These are phyloP conservation scores for Epichloe uncinata DNA, from an alignment of 2,329 filamentous ascomycete genomes.

Conservation along the genomic window DNA sequence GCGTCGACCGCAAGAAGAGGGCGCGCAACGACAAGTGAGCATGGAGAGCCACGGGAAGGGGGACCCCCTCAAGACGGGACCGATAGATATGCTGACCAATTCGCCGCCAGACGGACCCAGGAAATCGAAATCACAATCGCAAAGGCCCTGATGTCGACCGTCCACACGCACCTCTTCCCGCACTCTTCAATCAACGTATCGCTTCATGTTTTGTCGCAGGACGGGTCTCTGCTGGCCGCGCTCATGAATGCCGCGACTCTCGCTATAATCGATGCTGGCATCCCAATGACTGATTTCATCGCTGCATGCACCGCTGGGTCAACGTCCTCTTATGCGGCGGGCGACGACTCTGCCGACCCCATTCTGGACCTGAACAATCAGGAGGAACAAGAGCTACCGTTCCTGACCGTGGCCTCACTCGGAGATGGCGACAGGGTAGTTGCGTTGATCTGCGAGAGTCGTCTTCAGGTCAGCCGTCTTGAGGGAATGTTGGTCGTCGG, in stretches of 20 bases:
- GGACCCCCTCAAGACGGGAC: too few relatives aligned
- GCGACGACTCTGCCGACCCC: conserved; percentile 60
- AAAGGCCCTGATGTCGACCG: conserved; percentile 59
- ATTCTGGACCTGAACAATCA: conserved; percentile 65
- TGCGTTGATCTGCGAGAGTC: conserved; percentile 74
- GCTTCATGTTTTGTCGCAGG: conserved; percentile 77
- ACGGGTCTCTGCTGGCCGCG: conserved; percentile 79
- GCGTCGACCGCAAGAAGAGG: conserved; percentile 69
- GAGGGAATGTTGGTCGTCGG: conserved; percentile 91
- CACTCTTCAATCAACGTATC: conserved; percentile 73
- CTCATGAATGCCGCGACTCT: conserved; percentile 86
- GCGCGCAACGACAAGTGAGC: conserved; percentile 65
- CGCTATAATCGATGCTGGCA: conserved; percentile 84
- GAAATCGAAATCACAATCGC: conserved; percentile 72
- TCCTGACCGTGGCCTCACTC: conserved; percentile 71
- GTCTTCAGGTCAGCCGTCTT: conserved; percentile 66
- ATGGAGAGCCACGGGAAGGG: not conserved
- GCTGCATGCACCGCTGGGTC: conserved; percentile 79
- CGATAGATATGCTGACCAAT: not conserved
- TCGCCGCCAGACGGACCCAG: conserved; percentile 49
- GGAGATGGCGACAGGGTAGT: conserved; percentile 62
- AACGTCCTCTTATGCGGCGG: conserved; percentile 50
- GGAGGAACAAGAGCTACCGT: conserved; percentile 81
- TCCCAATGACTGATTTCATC: conserved; percentile 90
- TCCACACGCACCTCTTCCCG: conserved; percentile 82